Base-by-base conservation (phyloP, 1,139 yeast species). In the Wickerhamomyces sp. region DNA sequence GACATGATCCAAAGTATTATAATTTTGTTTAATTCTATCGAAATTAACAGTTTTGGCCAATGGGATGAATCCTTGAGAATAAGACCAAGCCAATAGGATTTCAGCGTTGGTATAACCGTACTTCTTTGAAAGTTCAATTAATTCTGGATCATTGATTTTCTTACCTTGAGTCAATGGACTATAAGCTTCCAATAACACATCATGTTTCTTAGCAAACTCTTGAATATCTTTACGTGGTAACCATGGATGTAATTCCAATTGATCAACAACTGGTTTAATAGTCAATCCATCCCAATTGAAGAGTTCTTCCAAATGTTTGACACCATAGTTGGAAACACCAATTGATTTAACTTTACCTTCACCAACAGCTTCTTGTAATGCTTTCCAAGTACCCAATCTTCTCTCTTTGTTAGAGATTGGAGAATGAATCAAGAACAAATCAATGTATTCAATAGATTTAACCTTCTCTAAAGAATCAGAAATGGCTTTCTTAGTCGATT, bases 11-110 rank as follows among this genome's bases (percentile, higher is more conserved):
- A 54, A 70, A 8, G 78, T 75, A 26, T 69, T 66, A 35, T 78
- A 56, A 58, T 71, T 69, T 58, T 73, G 58, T 52, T 71, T 52
- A 57, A 83, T 52, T 63, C 94, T 71, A 23, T 65, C 65, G 7
- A 70, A 62, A 10, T 78, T 78, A 40, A 72, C 75, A 2, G 91
- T 75, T 64, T 86, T 87, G 14, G 86, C 94, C 53, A 88, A 71
- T 18, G 88, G 89, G 42, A 85, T 73, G 57, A 79, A 80, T 0
- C 89, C 89, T 39, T 56, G 58, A 18, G 46, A 49, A 35, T 52
- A 61, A 6, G 73, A 64, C 80, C 81, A 77, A 43, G 68, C 63
- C 35, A 75, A 52, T 45, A 76, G 58, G 26, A 74, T 64, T 51
- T 75, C 76, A 32, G 73, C 78, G 4, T 72, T 64, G 2, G 70